A percentile compares a stretch with the other conserved stretches of the same genome.
Conservation (phyloP, 495 filamentous ascomycete genomes). For the Hypomontagnella monticulosa region DNA sequence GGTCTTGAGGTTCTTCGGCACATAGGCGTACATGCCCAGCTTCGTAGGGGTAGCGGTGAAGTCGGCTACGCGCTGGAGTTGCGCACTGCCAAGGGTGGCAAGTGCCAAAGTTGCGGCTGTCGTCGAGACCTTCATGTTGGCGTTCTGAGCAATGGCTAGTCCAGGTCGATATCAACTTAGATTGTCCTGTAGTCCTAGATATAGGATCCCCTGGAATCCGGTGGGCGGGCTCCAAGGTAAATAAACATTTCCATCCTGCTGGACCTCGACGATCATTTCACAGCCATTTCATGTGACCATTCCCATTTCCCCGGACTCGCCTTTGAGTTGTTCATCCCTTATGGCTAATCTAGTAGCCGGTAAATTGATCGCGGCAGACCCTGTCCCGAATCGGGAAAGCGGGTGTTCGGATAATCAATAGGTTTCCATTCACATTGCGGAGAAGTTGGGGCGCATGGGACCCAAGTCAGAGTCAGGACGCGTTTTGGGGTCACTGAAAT, state of each 20-base stretch:
- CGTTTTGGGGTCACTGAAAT: conserved; percentile 13
- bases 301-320: conserved; percentile 30
- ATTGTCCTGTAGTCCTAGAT: neutral
- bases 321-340: conserved; percentile 14
- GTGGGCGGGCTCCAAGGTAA: conserved; percentile 21
- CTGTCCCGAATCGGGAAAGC: conserved; percentile 27
- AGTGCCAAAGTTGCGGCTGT: conserved; percentile 47
- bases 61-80: conserved; percentile 49
- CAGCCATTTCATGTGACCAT: conserved; percentile 9
- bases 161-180: conserved; percentile 4
- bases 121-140: conserved; percentile 51
- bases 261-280: neutral
- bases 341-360: conserved; percentile 29
- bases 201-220: conserved; percentile 8
- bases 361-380: conserved; percentile 19
- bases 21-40: conserved; percentile 65
- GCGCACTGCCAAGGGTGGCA: conserved; percentile 43
- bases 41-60: conserved; percentile 58
- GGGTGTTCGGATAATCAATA: conserved; percentile 33
- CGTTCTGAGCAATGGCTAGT: neutral
- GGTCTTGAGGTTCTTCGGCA: conserved; percentile 60
- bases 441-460: conserved; percentile 24
- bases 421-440: conserved; percentile 19
- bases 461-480: neutral
- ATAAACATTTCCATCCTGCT: conserved; percentile 21